Base-by-base conservation (phyloP, 202 grass and related monocot genomes). In the Setaria viridis region DNA sequence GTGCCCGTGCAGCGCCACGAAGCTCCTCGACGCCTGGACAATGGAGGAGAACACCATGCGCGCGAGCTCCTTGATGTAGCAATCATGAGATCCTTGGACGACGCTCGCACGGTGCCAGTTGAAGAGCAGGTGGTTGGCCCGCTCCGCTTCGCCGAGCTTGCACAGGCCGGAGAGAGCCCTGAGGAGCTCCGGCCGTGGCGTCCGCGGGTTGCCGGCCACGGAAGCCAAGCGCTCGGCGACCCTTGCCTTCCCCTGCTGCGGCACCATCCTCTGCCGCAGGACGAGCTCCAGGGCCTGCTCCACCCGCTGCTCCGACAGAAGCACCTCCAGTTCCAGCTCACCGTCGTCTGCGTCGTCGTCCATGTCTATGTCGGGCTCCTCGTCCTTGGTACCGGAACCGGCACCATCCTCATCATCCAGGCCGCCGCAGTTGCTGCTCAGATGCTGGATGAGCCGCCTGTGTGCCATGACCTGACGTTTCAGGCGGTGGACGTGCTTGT, bases 231-330 rank as follows among this genome's bases (percentile, higher is more conserved):
- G 81, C 1, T 82, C 72, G 35, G 87, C 89, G 42, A 91, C 74
- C 11, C 20, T 79, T 11, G 63, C 68, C 39, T 70, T 85, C 13
- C 69, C 33, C 55, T 54, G 16, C 51, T 54, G 39, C 39, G 39
- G 39, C 39, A 25, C 25, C 25, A 25, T 7, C 49, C 49, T 15
- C 49, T 5, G 51, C 51, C 3, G 1, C 50, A 90, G 69, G 49
- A 46, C 43, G 43, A 94, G 58, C 63, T 70, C 30, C 59, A 89
- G 20, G 8, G 84, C 89, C 69, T 89, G 5, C 7, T 91, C 81
- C 60, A 89, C 69, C 82, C 87, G 77, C 10, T 87, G 59, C 84
- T 94, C 92, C 0, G 75, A 89, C 3, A 94, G 59, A 57, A 89
- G 84, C 68, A 80, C 70, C 50, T 87, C 81, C 72, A 94, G 15